A percentile compares a stretch with the other conserved stretches of the same genome.
phyloP scores from a whole-genome alignment of 192 early-diverging fungal species.

The Backusella tarrabulga region DNA sequence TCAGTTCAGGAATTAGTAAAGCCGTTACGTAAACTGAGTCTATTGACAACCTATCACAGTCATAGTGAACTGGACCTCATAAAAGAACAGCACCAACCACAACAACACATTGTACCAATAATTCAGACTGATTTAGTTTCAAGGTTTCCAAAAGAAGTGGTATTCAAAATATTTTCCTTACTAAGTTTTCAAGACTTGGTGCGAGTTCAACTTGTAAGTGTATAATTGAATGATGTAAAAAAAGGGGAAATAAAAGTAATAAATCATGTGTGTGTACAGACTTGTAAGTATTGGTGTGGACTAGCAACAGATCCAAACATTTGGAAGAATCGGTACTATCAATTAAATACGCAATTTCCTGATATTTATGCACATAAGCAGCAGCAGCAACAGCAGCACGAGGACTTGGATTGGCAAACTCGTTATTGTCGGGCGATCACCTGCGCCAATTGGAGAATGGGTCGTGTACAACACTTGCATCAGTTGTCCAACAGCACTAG shows the following conservation, averaged over 20 bases:
- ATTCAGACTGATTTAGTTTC: slow-evolving; percentile 15
- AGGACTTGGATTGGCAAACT: slow-evolving; percentile 18
- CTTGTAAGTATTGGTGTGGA: slow-evolving; percentile 24
- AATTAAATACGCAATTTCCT: slow-evolving; percentile 14
- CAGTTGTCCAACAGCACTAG: slow-evolving; percentile 9
- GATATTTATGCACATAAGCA: slow-evolving; percentile 19
- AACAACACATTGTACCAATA: neutral
- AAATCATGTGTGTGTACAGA: slow-evolving; percentile 11
- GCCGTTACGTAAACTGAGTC: slow-evolving; percentile 21
- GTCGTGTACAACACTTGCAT: slow-evolving; percentile 19
- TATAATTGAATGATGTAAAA: neutral
- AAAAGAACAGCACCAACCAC: slow-evolving; percentile 6
- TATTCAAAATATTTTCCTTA: slow-evolving; percentile 17
- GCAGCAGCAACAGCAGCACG: neutral
- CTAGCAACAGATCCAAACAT: slow-evolving; percentile 26
- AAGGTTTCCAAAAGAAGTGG: slow-evolving; percentile 27
- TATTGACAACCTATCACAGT: neutral
- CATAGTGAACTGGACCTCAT: slow-evolving; percentile 17
- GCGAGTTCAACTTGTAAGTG: slow-evolving; percentile 28
- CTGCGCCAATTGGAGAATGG: slow-evolving; percentile 27
- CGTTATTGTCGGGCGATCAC: slow-evolving; percentile 26
- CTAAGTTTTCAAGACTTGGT: slow-evolving; percentile 28
- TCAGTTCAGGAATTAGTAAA: slow-evolving; percentile 25
- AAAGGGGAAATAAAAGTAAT: neutral
- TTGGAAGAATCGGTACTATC: slow-evolving; percentile 18